Evolutionary conservation across 306 rosid species (phyloP).

Genomic region (Pyrus bretschneideri): DNA sequence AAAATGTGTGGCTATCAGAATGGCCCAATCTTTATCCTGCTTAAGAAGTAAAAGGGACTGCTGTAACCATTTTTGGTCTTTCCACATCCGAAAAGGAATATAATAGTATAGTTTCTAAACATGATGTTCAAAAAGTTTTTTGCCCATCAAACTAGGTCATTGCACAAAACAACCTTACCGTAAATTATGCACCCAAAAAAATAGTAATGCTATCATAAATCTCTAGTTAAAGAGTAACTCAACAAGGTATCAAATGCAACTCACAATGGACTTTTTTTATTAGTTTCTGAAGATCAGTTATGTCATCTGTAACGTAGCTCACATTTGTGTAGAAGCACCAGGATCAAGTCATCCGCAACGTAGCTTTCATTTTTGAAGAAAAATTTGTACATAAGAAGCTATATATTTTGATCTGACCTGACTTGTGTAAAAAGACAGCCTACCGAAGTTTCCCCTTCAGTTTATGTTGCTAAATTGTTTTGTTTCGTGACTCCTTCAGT

Average conservation of each 20-base stretch:
- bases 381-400: neutral
- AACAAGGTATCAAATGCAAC: neutral
- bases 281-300: neutral
- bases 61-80: too few relatives aligned
- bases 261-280: neutral
- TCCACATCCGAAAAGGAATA: too few relatives aligned
- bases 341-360: neutral
- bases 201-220: neutral
- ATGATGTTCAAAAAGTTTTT: too few relatives aligned
- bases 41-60: neutral
- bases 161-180: too few relatives aligned
- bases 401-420: neutral
- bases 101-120: too few relatives aligned
- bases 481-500: slow-evolving; percentile 4
- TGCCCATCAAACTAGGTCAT: neutral
- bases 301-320: neutral
- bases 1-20: neutral
- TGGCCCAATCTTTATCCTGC: neutral
- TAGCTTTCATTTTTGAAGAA: neutral
- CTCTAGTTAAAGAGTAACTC: neutral
- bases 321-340: too few relatives aligned
- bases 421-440: neutral
- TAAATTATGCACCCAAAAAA: neutral
- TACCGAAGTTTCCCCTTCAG: neutral
- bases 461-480: neutral